phyloP scores from a whole-genome alignment of 257 asterid genomes.

The Gardenia jasminoides region DNA sequence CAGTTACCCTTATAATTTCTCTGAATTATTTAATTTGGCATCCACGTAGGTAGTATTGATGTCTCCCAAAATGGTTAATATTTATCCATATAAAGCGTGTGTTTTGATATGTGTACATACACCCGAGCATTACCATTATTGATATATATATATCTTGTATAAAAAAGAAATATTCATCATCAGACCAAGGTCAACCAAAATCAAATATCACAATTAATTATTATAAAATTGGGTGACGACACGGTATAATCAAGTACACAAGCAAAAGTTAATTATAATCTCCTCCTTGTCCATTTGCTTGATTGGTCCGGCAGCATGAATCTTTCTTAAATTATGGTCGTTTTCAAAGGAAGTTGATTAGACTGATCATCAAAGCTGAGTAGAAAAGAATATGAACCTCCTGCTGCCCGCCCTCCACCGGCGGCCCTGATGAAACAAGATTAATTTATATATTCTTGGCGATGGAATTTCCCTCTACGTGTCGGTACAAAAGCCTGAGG shows the following conservation, averaged over 20 bases:
- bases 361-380: neutral
- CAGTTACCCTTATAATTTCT: neutral
- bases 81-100: neutral
- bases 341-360: neutral
- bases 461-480: neutral
- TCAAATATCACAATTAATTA: neutral
- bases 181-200: neutral
- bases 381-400: neutral
- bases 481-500: neutral
- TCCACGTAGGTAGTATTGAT: neutral
- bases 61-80: neutral
- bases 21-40: neutral
- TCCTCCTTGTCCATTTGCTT: neutral
- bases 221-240: neutral
- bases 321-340: slow-evolving; percentile 8
- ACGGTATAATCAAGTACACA: neutral
- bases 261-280: neutral
- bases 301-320: slow-evolving; percentile 16
- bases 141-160: neutral
- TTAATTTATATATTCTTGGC: neutral
- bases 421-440: no score
- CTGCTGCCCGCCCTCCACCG: neutral
- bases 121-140: neutral
- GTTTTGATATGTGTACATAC: neutral
- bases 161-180: neutral